These are phyloP conservation scores for Pyrenochaeta sp. DNA, from an alignment of 2,329 filamentous ascomycete species.

Conservation along the genomic window DNA sequence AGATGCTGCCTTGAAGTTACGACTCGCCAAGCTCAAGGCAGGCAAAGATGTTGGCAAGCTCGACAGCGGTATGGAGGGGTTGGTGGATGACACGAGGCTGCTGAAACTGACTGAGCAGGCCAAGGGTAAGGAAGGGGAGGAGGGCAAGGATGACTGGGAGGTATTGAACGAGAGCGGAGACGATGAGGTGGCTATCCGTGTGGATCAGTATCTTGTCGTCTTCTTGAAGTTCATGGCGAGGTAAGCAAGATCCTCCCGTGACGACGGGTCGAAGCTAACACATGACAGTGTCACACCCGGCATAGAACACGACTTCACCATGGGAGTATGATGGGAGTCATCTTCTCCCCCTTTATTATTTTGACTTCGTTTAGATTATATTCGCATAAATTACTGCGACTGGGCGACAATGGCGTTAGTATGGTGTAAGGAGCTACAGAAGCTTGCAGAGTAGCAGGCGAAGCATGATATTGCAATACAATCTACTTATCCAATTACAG, in stretches of 20 bases:
- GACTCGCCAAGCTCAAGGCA: constrained; percentile 80
- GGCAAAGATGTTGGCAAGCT: constrained; percentile 63
- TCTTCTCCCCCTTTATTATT: neutral
- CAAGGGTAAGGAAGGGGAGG: constrained; percentile 53
- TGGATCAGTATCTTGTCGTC: constrained; percentile 89
- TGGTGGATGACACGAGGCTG: constrained; percentile 81
- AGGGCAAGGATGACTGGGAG: constrained; percentile 67
- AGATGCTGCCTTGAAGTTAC: constrained; percentile 88
- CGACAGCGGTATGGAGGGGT: constrained; percentile 76
- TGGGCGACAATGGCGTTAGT: neutral
- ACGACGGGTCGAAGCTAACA: constrained; percentile 62
- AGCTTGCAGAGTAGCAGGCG: neutral
- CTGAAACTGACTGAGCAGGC: constrained; percentile 64
- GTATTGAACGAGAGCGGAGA: constrained; percentile 66
- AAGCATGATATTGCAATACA: neutral
- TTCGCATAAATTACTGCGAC: neutral
- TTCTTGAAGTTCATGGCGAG: constrained; percentile 79
- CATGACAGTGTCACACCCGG: constrained; percentile 88
- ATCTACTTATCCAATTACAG: neutral
- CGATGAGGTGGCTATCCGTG: constrained; percentile 81
- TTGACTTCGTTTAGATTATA: neutral
- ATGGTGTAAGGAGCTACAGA: neutral
- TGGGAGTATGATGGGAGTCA: constrained; percentile 75
- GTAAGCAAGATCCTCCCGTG: constrained; percentile 22
- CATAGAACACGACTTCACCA: constrained; percentile 97